phyloP scores from a whole-genome alignment of 805 yeast genomes.

The Hemisphaericaspora nanyangensis region DNA sequence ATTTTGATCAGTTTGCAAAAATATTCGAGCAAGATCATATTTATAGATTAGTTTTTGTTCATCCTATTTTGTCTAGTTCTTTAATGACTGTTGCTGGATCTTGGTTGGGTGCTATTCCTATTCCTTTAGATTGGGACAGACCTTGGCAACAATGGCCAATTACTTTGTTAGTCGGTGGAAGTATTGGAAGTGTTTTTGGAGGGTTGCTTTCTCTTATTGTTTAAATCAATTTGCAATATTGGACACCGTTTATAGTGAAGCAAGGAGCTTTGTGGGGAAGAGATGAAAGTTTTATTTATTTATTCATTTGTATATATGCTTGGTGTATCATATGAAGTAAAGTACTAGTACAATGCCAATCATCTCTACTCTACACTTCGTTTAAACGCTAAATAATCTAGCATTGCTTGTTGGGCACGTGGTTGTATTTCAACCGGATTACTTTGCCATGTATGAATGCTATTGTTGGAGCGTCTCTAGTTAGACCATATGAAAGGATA shows the following conservation, averaged over 20 bases:
- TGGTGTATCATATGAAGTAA: no score
- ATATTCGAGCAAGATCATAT: constrained; percentile 20
- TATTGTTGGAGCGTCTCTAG: no score
- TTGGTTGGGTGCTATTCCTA: constrained; percentile 92
- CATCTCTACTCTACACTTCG: no score
- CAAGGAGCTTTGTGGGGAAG: background rate
- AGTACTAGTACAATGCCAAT: no score
- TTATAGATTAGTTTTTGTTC: constrained; percentile 17
- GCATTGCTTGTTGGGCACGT: no score
- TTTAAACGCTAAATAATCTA: no score
- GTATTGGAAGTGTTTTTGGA: constrained; percentile 69
- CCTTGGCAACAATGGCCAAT: constrained; percentile 97
- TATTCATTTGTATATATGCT: no score
- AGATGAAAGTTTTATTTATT: no score
- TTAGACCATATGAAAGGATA: no score
- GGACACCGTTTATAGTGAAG: background rate
- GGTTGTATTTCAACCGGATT: no score
- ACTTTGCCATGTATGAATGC: no score
- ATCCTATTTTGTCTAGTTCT: constrained; percentile 25
- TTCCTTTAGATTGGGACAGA: constrained; percentile 97
- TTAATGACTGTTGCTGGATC: constrained; percentile 53
- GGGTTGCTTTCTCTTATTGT: constrained; percentile 19
- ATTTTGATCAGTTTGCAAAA: constrained; percentile 33
- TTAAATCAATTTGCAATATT: background rate
- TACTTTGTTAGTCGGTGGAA: constrained; percentile 76